Conservation (phyloP, 2,329 filamentous ascomycete genomes). For the Fusarium xylarioides region DNA sequence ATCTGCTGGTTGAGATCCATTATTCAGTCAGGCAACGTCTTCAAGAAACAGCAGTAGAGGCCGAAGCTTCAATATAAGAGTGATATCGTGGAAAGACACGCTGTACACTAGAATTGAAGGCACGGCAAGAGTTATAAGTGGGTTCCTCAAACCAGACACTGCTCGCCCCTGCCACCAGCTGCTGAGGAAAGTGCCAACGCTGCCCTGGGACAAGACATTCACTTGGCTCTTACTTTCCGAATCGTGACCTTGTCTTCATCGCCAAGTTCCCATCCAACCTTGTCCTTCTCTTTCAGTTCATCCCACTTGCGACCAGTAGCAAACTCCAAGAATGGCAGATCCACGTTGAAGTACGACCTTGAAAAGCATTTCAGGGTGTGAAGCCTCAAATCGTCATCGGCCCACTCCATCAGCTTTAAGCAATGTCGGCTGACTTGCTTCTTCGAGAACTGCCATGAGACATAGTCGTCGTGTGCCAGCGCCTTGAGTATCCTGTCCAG, state of each 20-base stretch:
- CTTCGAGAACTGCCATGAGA: conserved; percentile 77
- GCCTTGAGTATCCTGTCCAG: conserved; percentile 75
- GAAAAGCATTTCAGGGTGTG: conserved; percentile 89
- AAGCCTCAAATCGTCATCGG: conserved; percentile 75
- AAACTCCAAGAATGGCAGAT: conserved; percentile 73
- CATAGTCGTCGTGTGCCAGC: conserved; percentile 83
- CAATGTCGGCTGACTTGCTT: conserved; percentile 81
- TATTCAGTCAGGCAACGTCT: background rate
- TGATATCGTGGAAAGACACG: background rate
- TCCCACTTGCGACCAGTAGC: conserved; percentile 77
- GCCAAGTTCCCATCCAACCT: conserved; percentile 84
- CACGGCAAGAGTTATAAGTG: background rate
- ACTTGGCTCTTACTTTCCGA: conserved; percentile 61
- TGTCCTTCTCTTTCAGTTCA: conserved; percentile 71
- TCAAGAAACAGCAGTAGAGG: background rate
- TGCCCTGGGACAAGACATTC: conserved; percentile 17
- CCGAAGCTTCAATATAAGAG: background rate
- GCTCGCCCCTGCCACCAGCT: background rate
- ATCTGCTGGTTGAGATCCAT: background rate
- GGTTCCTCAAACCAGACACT: background rate
- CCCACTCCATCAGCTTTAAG: conserved; percentile 81
- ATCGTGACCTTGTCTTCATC: conserved; percentile 81
- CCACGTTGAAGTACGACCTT: conserved; percentile 79
- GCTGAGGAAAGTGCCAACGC: conserved; percentile 9
- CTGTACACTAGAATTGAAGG: background rate